Evolutionary conservation across 495 filamentous ascomycete species (phyloP), one percentile per base, ranked within the genome.

Genomic region (Penicillium cataractarum): DNA sequence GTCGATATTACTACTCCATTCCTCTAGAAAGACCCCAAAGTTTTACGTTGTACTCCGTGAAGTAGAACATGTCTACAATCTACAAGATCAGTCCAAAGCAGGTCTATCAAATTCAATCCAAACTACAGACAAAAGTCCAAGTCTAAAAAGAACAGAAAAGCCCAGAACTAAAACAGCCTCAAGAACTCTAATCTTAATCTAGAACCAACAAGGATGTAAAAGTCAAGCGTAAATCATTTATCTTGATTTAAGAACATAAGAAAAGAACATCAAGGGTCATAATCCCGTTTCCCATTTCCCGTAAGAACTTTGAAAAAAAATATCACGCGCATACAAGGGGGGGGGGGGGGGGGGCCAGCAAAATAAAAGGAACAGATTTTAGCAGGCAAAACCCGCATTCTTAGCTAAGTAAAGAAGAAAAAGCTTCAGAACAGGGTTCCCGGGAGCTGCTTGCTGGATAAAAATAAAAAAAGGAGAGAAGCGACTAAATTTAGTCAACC

Each of bases 401-500:
- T 27, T 46, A 57, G 50, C 49, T 59, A 62, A 58, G 22, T 22
- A 12, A 50, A 12, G 6, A 4, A 48, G 12, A 48, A 50, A 26
- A 29, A 29, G 22, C 15, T 24, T 50, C 9, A 22, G 17, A 51
- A 17, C 3, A 15, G n/a, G 49, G 13, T 29, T 17, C 3, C 12
- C 15, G 49, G 7, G 48, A 17, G 29, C n/a, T n/a, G 46, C 8
- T 27, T 29, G 35, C 13, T 17, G 13, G 35, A 52, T 27, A 27
- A 8, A 8, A 10, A 44, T 21, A 44, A 12, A 44, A 6, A n/a
- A n/a, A 32, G 9, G 5, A 31, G 15, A 2, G 3, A 15, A 52
- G 26, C 32, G 13, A 71, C n/a, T n/a, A n/a, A n/a, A n/a, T 83
- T 76, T 88, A 89, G 81, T 89, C 87, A 69, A 89, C 87, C 82